Evolutionary conservation across 75 land plant genomes (phyloP).

Genomic region (Pinus taeda): DNA sequence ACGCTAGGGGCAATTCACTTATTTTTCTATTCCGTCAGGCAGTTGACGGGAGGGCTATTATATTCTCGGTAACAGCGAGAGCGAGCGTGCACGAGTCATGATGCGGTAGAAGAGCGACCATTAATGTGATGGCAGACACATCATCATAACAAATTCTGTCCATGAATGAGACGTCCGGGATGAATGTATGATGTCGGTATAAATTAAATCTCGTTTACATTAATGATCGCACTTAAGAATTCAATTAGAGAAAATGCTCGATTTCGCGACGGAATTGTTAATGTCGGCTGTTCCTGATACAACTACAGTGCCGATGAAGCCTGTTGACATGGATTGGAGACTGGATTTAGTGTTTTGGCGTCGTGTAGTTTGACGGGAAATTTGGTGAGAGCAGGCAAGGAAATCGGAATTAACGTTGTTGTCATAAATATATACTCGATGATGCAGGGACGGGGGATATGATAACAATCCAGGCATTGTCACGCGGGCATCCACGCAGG

Average conservation of each 20-base stretch:
- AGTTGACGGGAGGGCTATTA: constrained; percentile 3
- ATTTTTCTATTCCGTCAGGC: not conserved
- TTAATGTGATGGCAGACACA: constrained; percentile 9
- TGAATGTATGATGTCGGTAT: not conserved
- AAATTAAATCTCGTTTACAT: not conserved
- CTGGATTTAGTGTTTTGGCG: not conserved
- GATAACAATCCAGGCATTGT: constrained; percentile 7
- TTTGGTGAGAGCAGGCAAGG: not conserved
- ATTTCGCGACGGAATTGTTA: not conserved
- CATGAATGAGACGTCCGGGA: constrained; percentile 1
- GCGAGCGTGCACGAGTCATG: constrained; percentile 12
- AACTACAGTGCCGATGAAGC: not conserved
- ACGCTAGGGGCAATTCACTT: not conserved
- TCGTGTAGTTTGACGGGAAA: constrained; percentile 1
- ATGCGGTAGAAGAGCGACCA: not conserved
- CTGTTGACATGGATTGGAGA: not conserved
- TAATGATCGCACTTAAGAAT: not conserved
- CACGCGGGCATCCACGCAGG: constrained; percentile 13
- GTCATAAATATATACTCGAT: constrained; percentile 7
- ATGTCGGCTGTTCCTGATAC: constrained; percentile 6
- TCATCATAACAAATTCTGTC: not conserved
- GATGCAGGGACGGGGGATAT: not conserved
- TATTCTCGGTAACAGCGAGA: constrained; percentile 9
- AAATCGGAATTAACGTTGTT: not conserved
- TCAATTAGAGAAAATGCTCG: not conserved